Base-by-base conservation (phyloP, 768 basidiomycete species). In the Termitomyces sp. region DNA sequence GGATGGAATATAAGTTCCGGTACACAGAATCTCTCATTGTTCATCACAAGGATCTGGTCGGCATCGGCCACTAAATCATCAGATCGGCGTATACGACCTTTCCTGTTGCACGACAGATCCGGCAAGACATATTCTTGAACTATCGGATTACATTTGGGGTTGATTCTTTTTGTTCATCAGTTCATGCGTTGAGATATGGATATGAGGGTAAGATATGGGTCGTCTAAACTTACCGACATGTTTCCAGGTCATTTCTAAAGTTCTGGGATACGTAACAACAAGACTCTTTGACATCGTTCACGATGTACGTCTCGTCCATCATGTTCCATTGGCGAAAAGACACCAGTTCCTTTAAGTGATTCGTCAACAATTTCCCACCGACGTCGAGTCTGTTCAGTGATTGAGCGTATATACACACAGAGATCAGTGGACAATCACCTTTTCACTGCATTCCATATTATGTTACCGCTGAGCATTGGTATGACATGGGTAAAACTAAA, bases 301-400 rank as follows among this genome's bases (percentile, higher is more conserved):
- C 87, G 67, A 98, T 90, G 70, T 88, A 84, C 2, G 93, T 95
- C 70, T 98, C 89, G 66, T 97, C 94, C 87, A 95, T 94, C 91
- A 98, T 93, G 70, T 98, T 92, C 91, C 92, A 98, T 68, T 98
- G 95, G 45, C 96, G 86, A 70, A 90, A 98, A 13, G 94, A 96
- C 5, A 95, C 84, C 46, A 95, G 79, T 67, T 95, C 92, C 68
- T 97, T 97, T 24, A 98, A 81, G 52, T 96, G 91, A 72, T 98
- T 98, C 26, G 95, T 98, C 57, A 98, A 71, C 10, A 98, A 80
- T 74, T 98, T 97, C 48, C 95, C 96, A 52, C 96, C 95, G 18
- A 97, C 87, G 67, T 97, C 94, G 70, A 98, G 84, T 67, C 95
- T 96, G 70, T 52, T 36, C 58, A 59, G 36, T 9, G 57, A 26